Percentiles rank a stretch among this genome's conserved stretches.
phyloP scores from a whole-genome alignment of 148 eudicot species.

The Nepenthes mirabilis region DNA sequence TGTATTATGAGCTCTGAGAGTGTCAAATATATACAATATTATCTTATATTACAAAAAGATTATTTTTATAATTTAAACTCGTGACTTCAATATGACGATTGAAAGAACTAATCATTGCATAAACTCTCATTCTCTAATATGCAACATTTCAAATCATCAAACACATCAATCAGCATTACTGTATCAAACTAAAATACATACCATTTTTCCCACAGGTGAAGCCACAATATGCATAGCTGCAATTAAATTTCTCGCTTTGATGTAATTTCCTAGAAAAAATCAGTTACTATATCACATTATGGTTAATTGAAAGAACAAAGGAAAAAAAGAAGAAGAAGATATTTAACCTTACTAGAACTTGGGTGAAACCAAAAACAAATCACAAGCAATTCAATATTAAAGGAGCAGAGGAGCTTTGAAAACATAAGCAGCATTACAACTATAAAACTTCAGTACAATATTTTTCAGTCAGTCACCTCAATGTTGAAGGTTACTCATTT shows the following conservation, averaged over 20 bases:
- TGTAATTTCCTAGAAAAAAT: conserved; percentile 10
- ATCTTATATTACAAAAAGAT: too few species aligned
- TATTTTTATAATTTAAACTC: too few species aligned
- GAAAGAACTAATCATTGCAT: too few species aligned
- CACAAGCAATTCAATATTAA: conserved; percentile 6
- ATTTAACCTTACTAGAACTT: conserved; percentile 14
- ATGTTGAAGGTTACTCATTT: conserved; percentile 36
- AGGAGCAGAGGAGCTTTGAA: background rate
- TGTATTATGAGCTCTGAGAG: too few species aligned
- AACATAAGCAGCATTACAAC: conserved; percentile 2
- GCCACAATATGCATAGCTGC: conserved; percentile 8
- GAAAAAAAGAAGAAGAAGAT: conserved; percentile 3
- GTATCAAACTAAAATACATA: background rate
- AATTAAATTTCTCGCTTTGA: conserved; percentile 13
- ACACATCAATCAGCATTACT: background rate
- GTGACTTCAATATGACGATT: too few species aligned
- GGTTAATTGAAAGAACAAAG: conserved; percentile 7
- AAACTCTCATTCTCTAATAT: too few species aligned
- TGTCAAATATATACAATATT: too few species aligned
- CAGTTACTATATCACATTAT: conserved; percentile 27
- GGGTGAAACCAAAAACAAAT: conserved; percentile 19
- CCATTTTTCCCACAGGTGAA: background rate
- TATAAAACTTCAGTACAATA: conserved; percentile 4
- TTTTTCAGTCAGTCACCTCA: conserved; percentile 29
- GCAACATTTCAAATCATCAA: too few species aligned